Conservation (phyloP, 257 asterid species). For the Leonotis leonurus region DNA sequence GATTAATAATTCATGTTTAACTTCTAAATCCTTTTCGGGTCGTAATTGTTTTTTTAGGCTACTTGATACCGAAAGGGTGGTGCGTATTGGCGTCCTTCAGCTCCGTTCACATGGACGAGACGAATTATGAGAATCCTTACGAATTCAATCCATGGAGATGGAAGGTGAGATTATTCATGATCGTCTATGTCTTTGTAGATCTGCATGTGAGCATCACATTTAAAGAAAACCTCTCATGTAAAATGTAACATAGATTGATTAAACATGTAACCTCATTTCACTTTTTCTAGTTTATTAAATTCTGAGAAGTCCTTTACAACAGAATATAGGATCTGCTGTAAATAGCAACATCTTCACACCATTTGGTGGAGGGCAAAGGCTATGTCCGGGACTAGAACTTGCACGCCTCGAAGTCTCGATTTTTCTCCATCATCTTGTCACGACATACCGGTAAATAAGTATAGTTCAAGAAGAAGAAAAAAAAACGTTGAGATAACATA, state of each 20-base stretch:
- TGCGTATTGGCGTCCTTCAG: conserved; percentile 75
- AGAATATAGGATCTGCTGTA: conserved; percentile 41
- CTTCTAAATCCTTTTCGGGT: background rate
- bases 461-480: background rate
- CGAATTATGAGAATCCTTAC: conserved; percentile 62
- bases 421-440: conserved; percentile 81
- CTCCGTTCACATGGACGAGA: conserved; percentile 84
- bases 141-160: conserved; percentile 93
- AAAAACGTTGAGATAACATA: background rate
- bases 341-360: conserved; percentile 72
- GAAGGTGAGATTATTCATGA: conserved; percentile 42
- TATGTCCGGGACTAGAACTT: conserved; percentile 90
- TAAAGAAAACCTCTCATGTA: background rate
- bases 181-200: background rate
- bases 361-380: conserved; percentile 97
- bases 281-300: background rate
- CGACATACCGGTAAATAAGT: conserved; percentile 57
- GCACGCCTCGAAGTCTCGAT: conserved; percentile 85
- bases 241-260: background rate
- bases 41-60: conserved; percentile 31
- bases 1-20: background rate
- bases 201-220: background rate
- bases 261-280: background rate
- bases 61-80: conserved; percentile 95
- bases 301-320: background rate